Evolutionary conservation across 2,329 filamentous ascomycete genomes (phyloP), one percentile per base, ranked within the genome.

Genomic region (Arachnopeziza araneosa): DNA sequence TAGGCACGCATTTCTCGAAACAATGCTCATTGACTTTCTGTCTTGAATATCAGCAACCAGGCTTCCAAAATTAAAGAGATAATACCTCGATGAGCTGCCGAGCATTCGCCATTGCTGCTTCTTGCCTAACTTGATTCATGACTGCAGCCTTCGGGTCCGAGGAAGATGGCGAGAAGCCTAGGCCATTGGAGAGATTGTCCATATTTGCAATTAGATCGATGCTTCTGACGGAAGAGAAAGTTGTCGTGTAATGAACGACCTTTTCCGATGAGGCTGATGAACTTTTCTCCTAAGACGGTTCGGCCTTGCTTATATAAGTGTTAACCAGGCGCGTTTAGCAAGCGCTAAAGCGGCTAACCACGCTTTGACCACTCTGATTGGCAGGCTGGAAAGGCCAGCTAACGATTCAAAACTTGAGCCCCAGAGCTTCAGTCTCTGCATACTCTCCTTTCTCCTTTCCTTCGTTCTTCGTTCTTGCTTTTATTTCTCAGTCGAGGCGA

Each of bases 21-120:
- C 90, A 93, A 76, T 88, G 86, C 69, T 89, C 83, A 76, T 92
- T 90, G 75, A 93, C 82, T 83, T 90, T 91, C 87, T 91, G 62
- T 51, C 14, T 78, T 76, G 10, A 4, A 36, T 78, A 19, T 54
- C n/a, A 54, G n/a, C 24, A 9, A 24, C 77, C 32, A 24, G 9
- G 22, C 6, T 54, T 32, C 22, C 44, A 36, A 30, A 54, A n/a
- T 26, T 2, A 14, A 24, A 24, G 2, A 17, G 8, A 24, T 12
- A 10, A 54, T 78, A 89, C 88, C 75, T 88, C 82, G 69, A 93
- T 89, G 68, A 93, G 78, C 66, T 81, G 79, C 64, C 84, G 82
- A 52, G 87, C 88, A 69, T 92, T 92, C 69, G 78, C 80, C 67
- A 89, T 78, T 74, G 81, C 73, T 78, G 80, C 75, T 81, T 77